A percentile compares a stretch with the other conserved stretches of the same genome.
These are phyloP conservation scores for Zygosaccharomyces bisporus DNA, from an alignment of 805 yeast genomes.

Conservation along the genomic window DNA sequence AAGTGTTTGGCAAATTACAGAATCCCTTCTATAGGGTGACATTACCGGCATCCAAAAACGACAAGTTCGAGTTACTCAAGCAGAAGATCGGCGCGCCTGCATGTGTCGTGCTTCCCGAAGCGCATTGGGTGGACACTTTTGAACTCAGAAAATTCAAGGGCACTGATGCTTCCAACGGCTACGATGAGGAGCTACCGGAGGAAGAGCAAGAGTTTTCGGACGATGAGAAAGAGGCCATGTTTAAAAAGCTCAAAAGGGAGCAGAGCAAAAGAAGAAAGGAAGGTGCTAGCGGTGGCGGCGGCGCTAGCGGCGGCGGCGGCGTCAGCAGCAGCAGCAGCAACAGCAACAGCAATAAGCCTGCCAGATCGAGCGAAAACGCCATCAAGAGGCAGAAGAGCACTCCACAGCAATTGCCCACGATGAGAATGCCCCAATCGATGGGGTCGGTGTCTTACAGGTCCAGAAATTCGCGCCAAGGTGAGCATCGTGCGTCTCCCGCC, in stretches of 20 bases:
- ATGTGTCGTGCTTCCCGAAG: slow-evolving; percentile 73
- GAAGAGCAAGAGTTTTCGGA: slow-evolving; percentile 95
- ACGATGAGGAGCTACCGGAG: slow-evolving; percentile 90
- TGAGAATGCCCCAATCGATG: slow-evolving; percentile 21
- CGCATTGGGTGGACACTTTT: slow-evolving; percentile 76
- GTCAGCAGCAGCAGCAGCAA: no score
- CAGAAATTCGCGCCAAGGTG: slow-evolving; percentile 17
- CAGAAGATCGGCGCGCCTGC: slow-evolving; percentile 54
- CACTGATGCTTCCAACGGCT: slow-evolving; percentile 90
- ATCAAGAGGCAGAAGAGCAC: not conserved
- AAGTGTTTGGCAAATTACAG: slow-evolving; percentile 84
- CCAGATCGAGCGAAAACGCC: not conserved
- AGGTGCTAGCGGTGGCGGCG: no score
- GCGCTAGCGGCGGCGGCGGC: no score
- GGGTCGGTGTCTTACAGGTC: slow-evolving; percentile 17
- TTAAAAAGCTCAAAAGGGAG: slow-evolving; percentile 60
- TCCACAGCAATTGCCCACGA: slow-evolving; percentile 11
- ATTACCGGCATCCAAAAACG: slow-evolving; percentile 35
- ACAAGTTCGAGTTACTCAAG: slow-evolving; percentile 19
- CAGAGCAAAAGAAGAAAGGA: slow-evolving; percentile 45
- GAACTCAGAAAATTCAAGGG: slow-evolving; percentile 70
- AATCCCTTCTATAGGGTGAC: slow-evolving; percentile 77
- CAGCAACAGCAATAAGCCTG: no score
- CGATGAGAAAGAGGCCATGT: slow-evolving; percentile 80
- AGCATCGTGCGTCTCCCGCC: not conserved